Base-by-base conservation (phyloP, 441 rosid genomes). In the Populus hybrid region DNA sequence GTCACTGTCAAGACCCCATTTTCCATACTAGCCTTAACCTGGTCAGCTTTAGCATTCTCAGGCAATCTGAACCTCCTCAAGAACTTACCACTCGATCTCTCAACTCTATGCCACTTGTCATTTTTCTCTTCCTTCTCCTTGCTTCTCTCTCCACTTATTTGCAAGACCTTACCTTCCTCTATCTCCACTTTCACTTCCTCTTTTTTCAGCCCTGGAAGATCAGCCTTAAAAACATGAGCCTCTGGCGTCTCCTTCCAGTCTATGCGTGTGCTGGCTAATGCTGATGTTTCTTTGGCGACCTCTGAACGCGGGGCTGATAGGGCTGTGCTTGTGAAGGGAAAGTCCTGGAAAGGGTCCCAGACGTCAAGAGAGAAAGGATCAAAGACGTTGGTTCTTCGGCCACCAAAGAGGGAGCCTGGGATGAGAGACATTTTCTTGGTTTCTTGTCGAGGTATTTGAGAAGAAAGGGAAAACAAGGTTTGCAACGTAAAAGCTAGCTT, bases 221-320 rank as follows among this genome's bases (percentile, higher is more conserved):
- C 86, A 12, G 72, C 81, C 5, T 81, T 75, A 54, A 85, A 79
- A 8, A 83, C 67, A 24, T 81, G 84, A 0, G 81, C 86, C 73
- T 81, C 78, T 4, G 80, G 83, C 67, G 86, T 83, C 72, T 85
- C 88, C 75, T 83, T 83, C 83, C 86, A 85, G 64, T 85, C 84
- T 0, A 84, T 80, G 26, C 77, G 86, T 14, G 78, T 76, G 67
- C 70, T 85, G 16, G 84, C 69, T 10, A 81, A 65, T 54, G 73
- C 10, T 6, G 81, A 70, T 12, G 75, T 59, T 72, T 74, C 81
- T 0, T 74, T 81, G 72, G n/a, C 57, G n/a, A 50, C 18, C 20
- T 50, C 57, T 50, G 57, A 50, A 5, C 57, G 57, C 14, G 57
- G 57, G 57, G 57, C 57, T 14, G 57, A 0, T 50, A 14, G 57